These are phyloP conservation scores for Barbarea vulgaris DNA, from an alignment of 345 rosid species.

Conservation along the genomic window DNA sequence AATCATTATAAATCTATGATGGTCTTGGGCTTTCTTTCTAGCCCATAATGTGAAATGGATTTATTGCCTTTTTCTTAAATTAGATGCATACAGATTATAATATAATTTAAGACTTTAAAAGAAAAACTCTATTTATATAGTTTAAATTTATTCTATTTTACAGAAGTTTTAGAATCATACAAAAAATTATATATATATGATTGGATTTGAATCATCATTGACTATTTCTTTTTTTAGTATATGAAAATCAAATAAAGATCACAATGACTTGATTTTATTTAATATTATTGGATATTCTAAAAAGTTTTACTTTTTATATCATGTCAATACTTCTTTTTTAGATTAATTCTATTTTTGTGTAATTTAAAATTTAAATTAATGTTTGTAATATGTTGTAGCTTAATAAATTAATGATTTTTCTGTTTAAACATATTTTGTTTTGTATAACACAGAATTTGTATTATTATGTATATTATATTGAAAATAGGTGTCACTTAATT, in stretches of 20 bases:
- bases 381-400: background rate
- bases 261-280: background rate
- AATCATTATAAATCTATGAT: background rate
- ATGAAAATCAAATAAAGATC: background rate
- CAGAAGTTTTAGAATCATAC: background rate
- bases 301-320: background rate
- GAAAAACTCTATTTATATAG: background rate
- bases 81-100: background rate
- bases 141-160: background rate
- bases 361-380: background rate
- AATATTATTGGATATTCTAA: background rate
- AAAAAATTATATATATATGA: background rate
- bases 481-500: no score
- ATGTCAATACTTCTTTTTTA: background rate
- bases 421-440: no score
- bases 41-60: constrained; percentile 1
- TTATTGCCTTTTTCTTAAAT: background rate
- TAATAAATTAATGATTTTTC: no score
- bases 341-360: background rate
- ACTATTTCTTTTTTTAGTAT: background rate
- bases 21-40: constrained; percentile 11
- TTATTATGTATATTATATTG: no score
- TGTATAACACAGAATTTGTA: no score
- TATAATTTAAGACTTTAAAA: background rate
- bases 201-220: background rate